Evolutionary conservation across 305 asterid species (phyloP).

Genomic region (Fraxinus sp.): DNA sequence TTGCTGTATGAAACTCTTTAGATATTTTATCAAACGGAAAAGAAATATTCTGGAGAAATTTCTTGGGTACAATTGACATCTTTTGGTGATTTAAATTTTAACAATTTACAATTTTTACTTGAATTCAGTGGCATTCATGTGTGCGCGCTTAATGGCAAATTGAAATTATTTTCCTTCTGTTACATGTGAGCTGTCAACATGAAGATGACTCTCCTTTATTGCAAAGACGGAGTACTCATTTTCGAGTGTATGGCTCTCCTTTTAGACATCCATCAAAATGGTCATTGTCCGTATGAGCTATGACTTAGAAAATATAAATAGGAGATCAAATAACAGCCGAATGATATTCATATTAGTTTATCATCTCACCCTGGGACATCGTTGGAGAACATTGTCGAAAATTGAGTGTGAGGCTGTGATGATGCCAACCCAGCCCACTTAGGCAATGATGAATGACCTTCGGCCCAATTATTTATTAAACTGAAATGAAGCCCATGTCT

Average conservation of each 20-base stretch:
- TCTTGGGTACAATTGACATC: neutral
- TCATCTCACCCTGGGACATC: neutral
- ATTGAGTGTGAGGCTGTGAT: neutral
- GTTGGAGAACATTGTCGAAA: neutral
- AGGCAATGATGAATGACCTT: too few relatives aligned
- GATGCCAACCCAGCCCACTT: too few relatives aligned
- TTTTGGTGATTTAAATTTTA: neutral
- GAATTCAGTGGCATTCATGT: neutral
- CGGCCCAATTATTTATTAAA: too few relatives aligned
- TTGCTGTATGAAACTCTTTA: neutral
- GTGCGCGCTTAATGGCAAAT: neutral
- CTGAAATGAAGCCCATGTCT: neutral
- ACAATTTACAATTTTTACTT: neutral
- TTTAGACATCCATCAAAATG: neutral
- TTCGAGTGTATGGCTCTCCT: neutral
- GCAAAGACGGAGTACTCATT: neutral
- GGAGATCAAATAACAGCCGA: neutral
- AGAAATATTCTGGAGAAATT: neutral
- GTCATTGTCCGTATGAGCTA: neutral
- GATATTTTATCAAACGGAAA: neutral
- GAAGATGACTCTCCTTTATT: neutral
- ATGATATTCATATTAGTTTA: neutral
- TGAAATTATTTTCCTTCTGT: neutral
- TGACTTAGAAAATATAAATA: neutral
- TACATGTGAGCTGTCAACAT: neutral